phyloP scores from a whole-genome alignment of 1,284 basidiomycete genomes.

The Austropuccinia psidii region DNA sequence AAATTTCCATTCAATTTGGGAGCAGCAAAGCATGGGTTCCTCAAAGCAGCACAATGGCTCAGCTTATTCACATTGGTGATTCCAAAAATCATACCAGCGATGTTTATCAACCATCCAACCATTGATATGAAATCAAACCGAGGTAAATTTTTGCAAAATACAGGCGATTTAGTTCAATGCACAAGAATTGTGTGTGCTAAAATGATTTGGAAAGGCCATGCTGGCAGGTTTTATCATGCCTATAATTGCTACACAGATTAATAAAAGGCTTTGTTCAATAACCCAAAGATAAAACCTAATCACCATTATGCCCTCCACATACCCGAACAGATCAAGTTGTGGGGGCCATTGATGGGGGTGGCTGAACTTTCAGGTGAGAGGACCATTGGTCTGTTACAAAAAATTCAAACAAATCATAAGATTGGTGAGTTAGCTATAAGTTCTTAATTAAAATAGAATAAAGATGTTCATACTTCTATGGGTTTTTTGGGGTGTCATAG shows the following conservation, averaged over 20 bases:
- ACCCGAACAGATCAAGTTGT: neutral
- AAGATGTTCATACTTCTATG: too few species aligned
- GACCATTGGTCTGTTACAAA: neutral
- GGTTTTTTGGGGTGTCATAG: too few species aligned
- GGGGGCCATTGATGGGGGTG: neutral
- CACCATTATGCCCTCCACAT: conserved; percentile 17
- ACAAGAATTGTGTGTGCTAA: neutral
- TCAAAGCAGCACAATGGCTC: conserved; percentile 11
- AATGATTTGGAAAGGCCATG: neutral
- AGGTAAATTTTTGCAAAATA: neutral
- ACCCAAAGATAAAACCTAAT: neutral
- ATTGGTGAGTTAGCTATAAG: conserved; percentile 34
- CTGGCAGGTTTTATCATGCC: neutral
- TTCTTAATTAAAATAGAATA: too few species aligned
- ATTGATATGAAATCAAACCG: neutral
- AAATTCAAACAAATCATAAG: neutral
- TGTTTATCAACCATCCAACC: neutral
- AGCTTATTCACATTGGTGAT: conserved; percentile 9
- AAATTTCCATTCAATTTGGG: conserved; percentile 4
- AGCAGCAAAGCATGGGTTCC: neutral
- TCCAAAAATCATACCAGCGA: neutral
- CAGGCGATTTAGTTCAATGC: neutral
- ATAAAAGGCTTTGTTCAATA: neutral
- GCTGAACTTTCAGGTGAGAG: conserved; percentile 2
- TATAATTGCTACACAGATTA: neutral